Base-by-base conservation (phyloP, 2,329 filamentous ascomycete genomes). In the Saccharata proteae region DNA sequence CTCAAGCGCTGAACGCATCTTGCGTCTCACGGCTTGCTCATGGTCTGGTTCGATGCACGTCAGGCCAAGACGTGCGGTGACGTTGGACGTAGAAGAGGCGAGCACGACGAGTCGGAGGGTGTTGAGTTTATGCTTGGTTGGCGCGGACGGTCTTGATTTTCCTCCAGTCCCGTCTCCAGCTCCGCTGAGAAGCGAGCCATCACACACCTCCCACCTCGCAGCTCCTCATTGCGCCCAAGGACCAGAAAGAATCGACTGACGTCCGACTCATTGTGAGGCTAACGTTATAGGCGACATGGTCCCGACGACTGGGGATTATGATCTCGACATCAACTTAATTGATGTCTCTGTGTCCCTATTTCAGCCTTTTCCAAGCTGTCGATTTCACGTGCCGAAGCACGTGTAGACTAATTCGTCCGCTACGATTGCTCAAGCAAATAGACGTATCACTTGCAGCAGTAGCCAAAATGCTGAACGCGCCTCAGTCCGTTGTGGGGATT, bases 281-380 rank as follows among this genome's bases (percentile, higher is more conserved):
- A 30, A 31, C 34, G 32, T 15, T 18, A 13, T 16, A 16, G 20
- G 19, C 12, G 28, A 27, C 12, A 14, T 7, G 10, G 14, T 32
- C 16, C 41, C 17, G 29, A 25, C 17, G n/a, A 30, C 16, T 3
- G 7, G 4, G 7, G n/a, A 30, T 34, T 14, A 25, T 28, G 30
- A 6, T 19, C 22, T 19, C n/a, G n/a, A n/a, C n/a, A n/a, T n/a
- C n/a, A n/a, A n/a, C n/a, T n/a, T n/a, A n/a, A n/a, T n/a, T n/a
- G n/a, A 80, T 83, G 29, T 92, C 84, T 1, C 93, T 82, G 49
- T 86, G 86, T 19, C 76, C 77, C 2, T 75, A 77, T 44, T 85
- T 86, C 3, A 61, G 57, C 7, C 49, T 57, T 13, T 65, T 94
- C 37, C 69, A 66, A 11, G 55, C 67, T 10, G 65, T 64, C 29